Base-by-base conservation (phyloP, 768 basidiomycete species). In the Dioszegia crocea region DNA sequence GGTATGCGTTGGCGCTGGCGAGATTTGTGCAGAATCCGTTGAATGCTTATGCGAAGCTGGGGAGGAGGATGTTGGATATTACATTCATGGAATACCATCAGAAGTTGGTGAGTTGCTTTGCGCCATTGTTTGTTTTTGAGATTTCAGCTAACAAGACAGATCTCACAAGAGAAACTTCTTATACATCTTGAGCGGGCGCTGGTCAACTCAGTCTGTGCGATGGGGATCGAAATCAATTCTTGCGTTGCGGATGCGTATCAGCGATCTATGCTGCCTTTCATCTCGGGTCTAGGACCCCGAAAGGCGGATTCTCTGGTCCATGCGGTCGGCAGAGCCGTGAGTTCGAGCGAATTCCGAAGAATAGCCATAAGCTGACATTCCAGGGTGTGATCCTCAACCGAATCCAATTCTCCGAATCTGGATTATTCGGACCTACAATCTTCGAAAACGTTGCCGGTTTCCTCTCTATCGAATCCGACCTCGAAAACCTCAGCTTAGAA, bases 221-320 rank as follows among this genome's bases (percentile, higher is more conserved):
- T 93, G 61, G 96, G 96, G 29, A 92, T 98, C 44, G 93, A 98
- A 74, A 88, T 99, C 80, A 98, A 99, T 75, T 87, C 88, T 29
- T 89, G 91, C 31, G 86, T 91, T 17, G 85, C 85, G 1, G 91
- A 97, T 75, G 67, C 85, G 2, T 96, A 98, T 76, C 91, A 96
- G 71, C 87, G 89, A 65, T 83, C 86, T 51, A 82, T 97, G 30
- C 81, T 99, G 10, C 92, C 88, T 1, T 94, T 89, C 70, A 84
- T 99, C 40, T 85, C 91, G 69, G 96, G 96, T 14, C 81, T 99
- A 50, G 96, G 96, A 8, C 96, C 92, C 9, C 84, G 96, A 57
- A 99, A 99, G 76, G 90, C 92, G 4, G 86, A 90, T 64, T 83
- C 83, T 4, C 74, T 98, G 43, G 81, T 91, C 33, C 86, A 68